Base-by-base conservation (phyloP, 2,329 filamentous ascomycete genomes). In the Stemphylium vesicarium region DNA sequence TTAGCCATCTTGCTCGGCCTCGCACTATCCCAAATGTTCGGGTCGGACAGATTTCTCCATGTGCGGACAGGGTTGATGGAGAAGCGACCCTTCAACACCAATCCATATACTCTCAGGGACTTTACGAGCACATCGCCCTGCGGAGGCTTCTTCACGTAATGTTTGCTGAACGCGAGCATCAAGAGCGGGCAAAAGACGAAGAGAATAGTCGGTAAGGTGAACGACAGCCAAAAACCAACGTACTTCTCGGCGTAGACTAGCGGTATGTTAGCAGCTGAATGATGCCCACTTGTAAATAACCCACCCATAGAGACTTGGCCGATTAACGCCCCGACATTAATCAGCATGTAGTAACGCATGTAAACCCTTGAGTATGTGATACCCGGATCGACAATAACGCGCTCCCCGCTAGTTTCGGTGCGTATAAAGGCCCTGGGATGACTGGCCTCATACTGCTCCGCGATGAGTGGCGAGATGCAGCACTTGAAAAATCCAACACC, bases 221-320 rank as follows among this genome's bases (percentile, higher is more conserved):
- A 91, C 0, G 88, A 82, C 13, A 90, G 80, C 85, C 86, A 91
- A 78, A 90, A 91, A 5, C 88, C 88, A 42, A 90, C 82, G 56
- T 89, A 90, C 69, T 89, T 88, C 73, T 91, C 89, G 1, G 87
- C 84, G 66, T 89, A 91, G 8, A 88, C 86, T 53, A 13, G 5
- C 16, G 13, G 4, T 1, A 38, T 13, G 24, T 53, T 4, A 53
- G 39, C 33, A 42, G 12, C 7, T 18, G 8, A 10, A 26, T 4
- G 1, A n/a, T 13, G 29, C 3, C 29, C 1, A 13, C 15, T 32
- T 5, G 4, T 2, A 11, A 26, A 6, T 22, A 18, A 13, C 51
- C 20, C 26, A 50, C 51, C 51, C 84, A 89, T 91, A 58, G 80
- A 79, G 29, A 90, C 80, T 68, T 88, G 85, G 15, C 85, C 84